Base-by-base conservation (phyloP, 768 basidiomycete species). In the Erythrobasidium yunnanense region DNA sequence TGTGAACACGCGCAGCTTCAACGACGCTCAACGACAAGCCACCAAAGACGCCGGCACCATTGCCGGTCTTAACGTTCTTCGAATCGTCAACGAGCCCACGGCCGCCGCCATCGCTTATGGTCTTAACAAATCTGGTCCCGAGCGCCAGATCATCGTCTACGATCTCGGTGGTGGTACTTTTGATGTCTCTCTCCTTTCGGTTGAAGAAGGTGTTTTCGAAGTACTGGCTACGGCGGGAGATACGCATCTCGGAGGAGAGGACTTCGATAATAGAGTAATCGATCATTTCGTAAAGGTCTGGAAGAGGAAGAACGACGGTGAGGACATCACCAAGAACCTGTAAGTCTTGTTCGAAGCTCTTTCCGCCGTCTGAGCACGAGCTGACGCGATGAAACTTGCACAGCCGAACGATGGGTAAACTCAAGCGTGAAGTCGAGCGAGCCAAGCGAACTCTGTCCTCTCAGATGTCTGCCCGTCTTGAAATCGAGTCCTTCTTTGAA, bases 141-240 rank as follows among this genome's bases (percentile, higher is more conserved):
- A 95, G 79, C 86, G 87, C 55, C 89, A 91, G 75, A 91, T 97
- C 76, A 89, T 95, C 72, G 90, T 96, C 75, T 96, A 95, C 79
- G 92, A 97, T 80, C 87, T 96, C 68, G 92, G 92, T 77, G 92
- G 92, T 78, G 92, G 92, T 78, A 97, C 92, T 54, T 97, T 96
- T 79, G 92, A 96, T 83, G 91, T 97, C 29, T 96, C 91, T 54
- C 87, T 96, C 69, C 83, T 96, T 32, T 87, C 87, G 63, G 90
- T 92, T 77, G 88, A 91, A 75, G 88, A 91, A 70, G 90, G 90
- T 77, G 89, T 88, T 74, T 89, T 89, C 72, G 87, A 88, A 76
- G 87, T 89, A 47, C 78, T 90, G 71, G 87, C 90, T 58, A 91
- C 90, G 55, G 88, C 90, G 68, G 90, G 90, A 80, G 90, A 91